Conservation (phyloP, 768 basidiomycete species). For the Rhizopogon salebrosus region DNA sequence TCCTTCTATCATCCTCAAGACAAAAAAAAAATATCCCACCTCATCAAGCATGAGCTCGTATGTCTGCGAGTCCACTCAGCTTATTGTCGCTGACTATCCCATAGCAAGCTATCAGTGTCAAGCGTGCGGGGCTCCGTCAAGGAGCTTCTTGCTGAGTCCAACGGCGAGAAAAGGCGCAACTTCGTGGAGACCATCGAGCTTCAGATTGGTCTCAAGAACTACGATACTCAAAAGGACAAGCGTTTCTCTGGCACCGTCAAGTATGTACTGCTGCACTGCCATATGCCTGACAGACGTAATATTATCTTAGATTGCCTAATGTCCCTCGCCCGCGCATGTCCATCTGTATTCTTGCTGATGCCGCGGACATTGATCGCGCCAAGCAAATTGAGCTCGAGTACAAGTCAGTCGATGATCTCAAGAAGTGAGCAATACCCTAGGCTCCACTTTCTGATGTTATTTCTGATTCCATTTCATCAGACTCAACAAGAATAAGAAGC, state of each 20-base stretch:
- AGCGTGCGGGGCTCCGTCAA: conserved; percentile 99
- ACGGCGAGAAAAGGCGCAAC: conserved; percentile 86
- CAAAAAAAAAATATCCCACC: conserved; percentile 5
- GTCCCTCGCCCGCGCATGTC: conserved; percentile 99
- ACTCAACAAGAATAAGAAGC: conserved; percentile 99
- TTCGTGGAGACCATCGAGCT: conserved; percentile 96
- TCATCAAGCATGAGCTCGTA: conserved; percentile 27
- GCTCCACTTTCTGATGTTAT: not conserved
- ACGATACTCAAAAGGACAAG: conserved; percentile 99
- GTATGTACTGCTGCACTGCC: conserved; percentile 35
- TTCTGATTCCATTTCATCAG: conserved; percentile 31
- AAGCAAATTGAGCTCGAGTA: conserved; percentile 98
- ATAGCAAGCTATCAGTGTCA: conserved; percentile 93
- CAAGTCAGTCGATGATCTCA: conserved; percentile 99
- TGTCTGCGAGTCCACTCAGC: not conserved
- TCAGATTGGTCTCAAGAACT: conserved; percentile 97
- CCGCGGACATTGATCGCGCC: conserved; percentile 96
- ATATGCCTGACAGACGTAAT: conserved; percentile 2
- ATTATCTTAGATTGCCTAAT: conserved; percentile 71
- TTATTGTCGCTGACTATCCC: conserved; percentile 15
- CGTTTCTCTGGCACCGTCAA: conserved; percentile 99
- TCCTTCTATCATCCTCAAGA: conserved; percentile 18
- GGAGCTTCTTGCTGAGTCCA: conserved; percentile 80
- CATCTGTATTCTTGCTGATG: conserved; percentile 99
- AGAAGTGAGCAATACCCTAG: conserved; percentile 63